Percentiles rank a stretch among this genome's conserved stretches.
Conservation (phyloP, 352 stramenopile species). For the Pythium guiyangense region DNA sequence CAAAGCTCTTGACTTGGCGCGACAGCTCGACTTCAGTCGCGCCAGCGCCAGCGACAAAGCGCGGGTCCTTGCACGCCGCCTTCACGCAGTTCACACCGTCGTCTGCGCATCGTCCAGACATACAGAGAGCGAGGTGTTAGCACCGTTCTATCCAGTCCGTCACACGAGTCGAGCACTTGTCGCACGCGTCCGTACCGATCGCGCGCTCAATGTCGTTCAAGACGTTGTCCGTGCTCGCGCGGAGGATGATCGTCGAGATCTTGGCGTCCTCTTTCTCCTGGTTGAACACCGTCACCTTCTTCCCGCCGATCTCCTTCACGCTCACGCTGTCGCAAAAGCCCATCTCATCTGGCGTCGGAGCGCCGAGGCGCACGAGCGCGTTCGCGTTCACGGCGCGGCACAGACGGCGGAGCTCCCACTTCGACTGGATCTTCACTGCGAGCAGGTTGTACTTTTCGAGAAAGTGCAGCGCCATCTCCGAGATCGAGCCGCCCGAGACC, state of each 20-base stretch:
- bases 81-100: constrained; percentile 98
- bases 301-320: constrained; percentile 95
- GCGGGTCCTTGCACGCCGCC: constrained; percentile 91
- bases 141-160: no score
- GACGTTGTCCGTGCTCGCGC: constrained; percentile 94
- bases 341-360: constrained; percentile 98
- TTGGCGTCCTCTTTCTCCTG: constrained; percentile 93
- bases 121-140: no score
- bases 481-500: constrained; percentile 95
- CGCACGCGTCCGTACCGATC: constrained; percentile 61
- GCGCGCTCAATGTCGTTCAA: constrained; percentile 98
- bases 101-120: constrained; percentile 42
- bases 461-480: constrained; percentile 99
- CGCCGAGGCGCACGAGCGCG: constrained; percentile 95
- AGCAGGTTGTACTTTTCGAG: constrained; percentile 98
- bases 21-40: constrained; percentile 96
- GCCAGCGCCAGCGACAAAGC: constrained; percentile 94
- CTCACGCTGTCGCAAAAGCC: constrained; percentile 91
- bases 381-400: constrained; percentile 96
- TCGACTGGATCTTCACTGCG: constrained; percentile 96
- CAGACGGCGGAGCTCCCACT: constrained; percentile 98
- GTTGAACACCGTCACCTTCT: constrained; percentile 95
- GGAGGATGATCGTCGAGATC: constrained; percentile 95
- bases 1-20: constrained; percentile 92
- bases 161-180: not conserved